Conservation (phyloP, 2,329 filamentous ascomycete genomes). For the Botrytis squamosa region DNA sequence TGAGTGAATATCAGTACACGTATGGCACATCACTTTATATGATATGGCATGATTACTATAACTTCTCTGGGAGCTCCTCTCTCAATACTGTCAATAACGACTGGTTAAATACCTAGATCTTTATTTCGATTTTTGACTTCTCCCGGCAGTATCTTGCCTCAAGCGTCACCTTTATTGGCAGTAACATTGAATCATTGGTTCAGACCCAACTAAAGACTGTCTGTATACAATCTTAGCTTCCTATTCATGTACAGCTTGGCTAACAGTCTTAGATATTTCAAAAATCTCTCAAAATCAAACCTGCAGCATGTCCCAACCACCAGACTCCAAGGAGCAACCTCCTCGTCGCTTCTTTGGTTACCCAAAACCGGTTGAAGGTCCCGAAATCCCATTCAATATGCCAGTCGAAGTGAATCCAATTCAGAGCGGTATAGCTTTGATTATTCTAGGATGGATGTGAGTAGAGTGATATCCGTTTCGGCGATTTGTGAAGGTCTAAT, state of each 20-base stretch:
- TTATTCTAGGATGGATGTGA: conserved; percentile 61
- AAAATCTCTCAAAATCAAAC: background rate
- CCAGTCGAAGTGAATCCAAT: background rate
- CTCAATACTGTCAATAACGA: accelerated
- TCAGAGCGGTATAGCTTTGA: conserved; percentile 63
- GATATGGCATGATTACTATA: background rate
- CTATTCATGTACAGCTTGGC: background rate
- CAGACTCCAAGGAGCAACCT: background rate
- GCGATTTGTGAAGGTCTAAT: background rate
- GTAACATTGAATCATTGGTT: background rate
- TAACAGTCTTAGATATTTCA: background rate
- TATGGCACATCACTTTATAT: background rate
- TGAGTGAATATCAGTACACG: background rate
- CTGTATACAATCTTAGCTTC: background rate
- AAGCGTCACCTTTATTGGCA: background rate
- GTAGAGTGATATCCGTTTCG: conserved; percentile 29
- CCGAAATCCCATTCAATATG: conserved; percentile 23
- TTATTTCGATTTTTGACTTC: background rate
- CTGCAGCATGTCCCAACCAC: background rate
- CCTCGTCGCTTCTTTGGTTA: conserved; percentile 26
- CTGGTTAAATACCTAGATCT: background rate
- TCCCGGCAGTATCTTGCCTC: background rate
- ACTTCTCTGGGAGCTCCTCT: background rate
- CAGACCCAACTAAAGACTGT: accelerated
- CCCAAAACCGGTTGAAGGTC: conserved; percentile 32